Conservation (phyloP, 371 early-diverging fungal genomes). For the Coemansia sp. region DNA sequence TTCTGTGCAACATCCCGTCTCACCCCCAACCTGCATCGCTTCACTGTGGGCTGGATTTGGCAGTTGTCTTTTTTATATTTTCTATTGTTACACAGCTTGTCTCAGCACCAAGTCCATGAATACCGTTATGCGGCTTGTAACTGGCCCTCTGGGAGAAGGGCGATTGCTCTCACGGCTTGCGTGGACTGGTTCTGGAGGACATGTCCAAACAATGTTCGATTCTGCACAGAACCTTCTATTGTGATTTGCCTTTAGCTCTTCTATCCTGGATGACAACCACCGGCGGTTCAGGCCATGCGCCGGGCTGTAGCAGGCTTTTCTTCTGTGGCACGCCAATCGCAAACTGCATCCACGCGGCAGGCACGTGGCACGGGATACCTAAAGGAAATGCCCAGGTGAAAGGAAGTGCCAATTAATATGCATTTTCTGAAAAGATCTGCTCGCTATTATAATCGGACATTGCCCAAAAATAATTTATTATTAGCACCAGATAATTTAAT, state of each 20-base stretch:
- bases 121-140: background rate
- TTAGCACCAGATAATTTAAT: background rate
- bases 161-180: background rate
- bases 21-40: background rate
- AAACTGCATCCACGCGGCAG: too few species aligned
- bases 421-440: background rate
- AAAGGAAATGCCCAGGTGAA: background rate
- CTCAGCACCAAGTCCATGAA: background rate
- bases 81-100: background rate
- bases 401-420: background rate
- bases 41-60: background rate
- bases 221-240: constrained; percentile 1
- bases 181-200: background rate
- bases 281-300: background rate
- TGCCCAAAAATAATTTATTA: background rate
- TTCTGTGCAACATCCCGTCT: background rate
- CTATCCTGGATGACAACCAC: too few species aligned
- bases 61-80: background rate
- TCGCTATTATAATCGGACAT: too few species aligned
- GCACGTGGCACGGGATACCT: background rate
- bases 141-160: background rate
- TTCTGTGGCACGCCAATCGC: too few species aligned
- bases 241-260: constrained; percentile 1
- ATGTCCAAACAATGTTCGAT: background rate
- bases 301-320: background rate